These are phyloP conservation scores for Bruguiera parviflora DNA, from an alignment of 345 rosid species.

Conservation along the genomic window DNA sequence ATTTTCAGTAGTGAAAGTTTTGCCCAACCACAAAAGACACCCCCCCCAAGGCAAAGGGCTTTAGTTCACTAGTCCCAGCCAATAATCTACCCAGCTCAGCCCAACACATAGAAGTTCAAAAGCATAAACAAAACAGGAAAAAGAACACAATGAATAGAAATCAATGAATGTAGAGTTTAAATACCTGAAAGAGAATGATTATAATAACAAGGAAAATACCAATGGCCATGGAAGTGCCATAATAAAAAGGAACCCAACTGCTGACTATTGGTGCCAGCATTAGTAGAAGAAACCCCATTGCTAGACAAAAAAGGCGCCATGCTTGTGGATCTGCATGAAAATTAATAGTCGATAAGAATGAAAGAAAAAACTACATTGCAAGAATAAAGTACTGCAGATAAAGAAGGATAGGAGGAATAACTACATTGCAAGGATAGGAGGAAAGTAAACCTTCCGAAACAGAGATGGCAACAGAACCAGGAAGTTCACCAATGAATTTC, in stretches of 20 bases:
- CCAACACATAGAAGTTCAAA: too few relatives aligned
- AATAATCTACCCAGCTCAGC: too few relatives aligned
- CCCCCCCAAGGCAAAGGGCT: too few relatives aligned
- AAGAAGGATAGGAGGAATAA: slow-evolving; percentile 4
- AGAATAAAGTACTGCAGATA: neutral
- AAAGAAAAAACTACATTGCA: neutral
- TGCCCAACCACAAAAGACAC: too few relatives aligned
- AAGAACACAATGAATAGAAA: neutral
- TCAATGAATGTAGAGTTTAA: slow-evolving; percentile 1
- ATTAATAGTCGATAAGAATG: slow-evolving; percentile 3
- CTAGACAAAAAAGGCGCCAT: slow-evolving; percentile 82
- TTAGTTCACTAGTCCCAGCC: too few relatives aligned
- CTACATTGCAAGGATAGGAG: neutral
- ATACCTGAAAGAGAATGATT: slow-evolving; percentile 84
- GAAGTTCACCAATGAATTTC: slow-evolving; percentile 45
- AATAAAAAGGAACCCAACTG: slow-evolving; percentile 91
- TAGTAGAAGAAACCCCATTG: slow-evolving; percentile 51
- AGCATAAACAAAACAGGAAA: too few relatives aligned
- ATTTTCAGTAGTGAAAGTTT: too few relatives aligned
- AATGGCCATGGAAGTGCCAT: slow-evolving; percentile 86
- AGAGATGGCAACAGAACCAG: slow-evolving; percentile 48
- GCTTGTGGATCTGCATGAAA: slow-evolving; percentile 58
- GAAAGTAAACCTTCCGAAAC: slow-evolving; percentile 52
- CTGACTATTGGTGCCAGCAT: slow-evolving; percentile 76
- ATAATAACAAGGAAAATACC: slow-evolving; percentile 81